Evolutionary conservation across 305 asterid genomes (phyloP).

Genomic region (Vinca major): DNA sequence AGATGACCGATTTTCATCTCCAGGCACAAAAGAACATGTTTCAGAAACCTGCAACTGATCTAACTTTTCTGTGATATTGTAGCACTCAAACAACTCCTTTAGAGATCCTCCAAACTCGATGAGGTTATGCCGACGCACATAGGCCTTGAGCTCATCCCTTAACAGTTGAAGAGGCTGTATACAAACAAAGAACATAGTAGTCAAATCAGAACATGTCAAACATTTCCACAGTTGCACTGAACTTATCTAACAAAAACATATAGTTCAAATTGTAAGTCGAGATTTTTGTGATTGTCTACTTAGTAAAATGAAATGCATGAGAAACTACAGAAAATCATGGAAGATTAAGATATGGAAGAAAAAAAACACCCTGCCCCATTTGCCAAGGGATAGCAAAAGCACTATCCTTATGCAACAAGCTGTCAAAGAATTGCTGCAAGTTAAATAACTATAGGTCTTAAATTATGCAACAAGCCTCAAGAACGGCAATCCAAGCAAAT

Average conservation of each 20-base stretch:
- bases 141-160: slow-evolving; percentile 64
- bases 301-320: neutral
- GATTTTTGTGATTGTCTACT: neutral
- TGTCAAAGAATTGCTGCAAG: neutral
- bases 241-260: neutral
- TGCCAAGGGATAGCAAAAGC: neutral
- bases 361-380: neutral
- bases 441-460: neutral
- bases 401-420: neutral
- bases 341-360: neutral
- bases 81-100: slow-evolving; percentile 56
- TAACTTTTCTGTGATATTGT: slow-evolving; percentile 41
- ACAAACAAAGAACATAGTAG: neutral
- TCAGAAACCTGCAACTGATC: slow-evolving; percentile 49
- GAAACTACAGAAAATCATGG: neutral
- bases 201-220: slow-evolving; percentile 1
- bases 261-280: neutral
- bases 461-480: neutral
- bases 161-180: slow-evolving; percentile 64
- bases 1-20: slow-evolving; percentile 46
- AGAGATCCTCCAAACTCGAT: slow-evolving; percentile 40
- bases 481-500: too few species aligned
- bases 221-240: neutral
- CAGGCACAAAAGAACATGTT: slow-evolving; percentile 47
- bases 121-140: slow-evolving; percentile 43